These are phyloP conservation scores for Camellia japonica DNA, from an alignment of 148 eudicot genomes.

Conservation along the genomic window DNA sequence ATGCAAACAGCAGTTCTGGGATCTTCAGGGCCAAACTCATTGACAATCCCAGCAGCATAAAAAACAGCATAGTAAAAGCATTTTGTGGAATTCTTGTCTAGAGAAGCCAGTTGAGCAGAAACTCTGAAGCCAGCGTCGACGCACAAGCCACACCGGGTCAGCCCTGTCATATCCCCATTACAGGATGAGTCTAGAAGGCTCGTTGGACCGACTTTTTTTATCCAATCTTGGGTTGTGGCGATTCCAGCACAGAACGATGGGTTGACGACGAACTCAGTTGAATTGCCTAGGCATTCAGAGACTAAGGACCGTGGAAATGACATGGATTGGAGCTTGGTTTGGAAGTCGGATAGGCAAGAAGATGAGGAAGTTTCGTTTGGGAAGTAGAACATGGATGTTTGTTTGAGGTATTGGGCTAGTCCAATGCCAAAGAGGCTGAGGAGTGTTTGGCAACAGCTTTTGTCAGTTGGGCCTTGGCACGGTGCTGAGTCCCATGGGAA, in stretches of 20 bases:
- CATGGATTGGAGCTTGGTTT: slow-evolving; percentile 24
- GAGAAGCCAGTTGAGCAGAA: slow-evolving; percentile 37
- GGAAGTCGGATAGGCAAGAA: slow-evolving; percentile 37
- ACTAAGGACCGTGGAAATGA: slow-evolving; percentile 20
- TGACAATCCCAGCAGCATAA: slow-evolving; percentile 62
- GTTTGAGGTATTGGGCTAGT: slow-evolving; percentile 48
- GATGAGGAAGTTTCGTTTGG: slow-evolving; percentile 37
- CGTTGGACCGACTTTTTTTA: slow-evolving; percentile 28
- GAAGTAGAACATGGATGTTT: slow-evolving; percentile 48
- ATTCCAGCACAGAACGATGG: slow-evolving; percentile 57
- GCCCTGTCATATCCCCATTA: slow-evolving; percentile 38
- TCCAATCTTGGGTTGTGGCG: slow-evolving; percentile 44
- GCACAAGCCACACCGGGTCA: slow-evolving; percentile 53
- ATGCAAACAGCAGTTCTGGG: slow-evolving; percentile 46
- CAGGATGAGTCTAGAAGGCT: slow-evolving; percentile 41
- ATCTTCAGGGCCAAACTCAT: slow-evolving; percentile 49
- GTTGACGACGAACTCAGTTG: slow-evolving; percentile 32
- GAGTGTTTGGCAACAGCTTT: slow-evolving; percentile 55
- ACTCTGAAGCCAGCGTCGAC: slow-evolving; percentile 58
- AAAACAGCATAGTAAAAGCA: slow-evolving; percentile 53
- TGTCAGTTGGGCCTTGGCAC: slow-evolving; percentile 30
- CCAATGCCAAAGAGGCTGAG: slow-evolving; percentile 57
- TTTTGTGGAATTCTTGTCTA: slow-evolving; percentile 49
- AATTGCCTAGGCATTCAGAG: slow-evolving; percentile 35
- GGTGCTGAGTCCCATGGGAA: slow-evolving; percentile 55